phyloP scores from a whole-genome alignment of 2,329 filamentous ascomycete genomes.

The Fusarium tricinctum region DNA sequence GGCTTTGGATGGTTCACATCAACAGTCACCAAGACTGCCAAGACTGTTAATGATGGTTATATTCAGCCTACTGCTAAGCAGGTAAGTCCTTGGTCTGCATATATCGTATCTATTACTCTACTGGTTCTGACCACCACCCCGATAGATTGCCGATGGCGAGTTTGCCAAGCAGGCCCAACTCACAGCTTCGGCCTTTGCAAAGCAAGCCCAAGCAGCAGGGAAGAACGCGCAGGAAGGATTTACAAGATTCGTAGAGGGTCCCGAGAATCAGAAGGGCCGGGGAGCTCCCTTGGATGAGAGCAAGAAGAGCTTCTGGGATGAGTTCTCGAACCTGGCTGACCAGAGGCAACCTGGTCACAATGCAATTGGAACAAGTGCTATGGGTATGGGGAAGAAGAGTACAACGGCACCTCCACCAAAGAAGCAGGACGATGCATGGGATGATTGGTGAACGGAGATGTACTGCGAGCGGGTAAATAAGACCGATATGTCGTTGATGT shows the following conservation, averaged over 20 bases:
- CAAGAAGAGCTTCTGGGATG: conserved; percentile 93
- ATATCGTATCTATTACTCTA: conserved; percentile 4
- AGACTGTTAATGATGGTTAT: conserved; percentile 90
- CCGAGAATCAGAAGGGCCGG: conserved; percentile 56
- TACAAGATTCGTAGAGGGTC: conserved; percentile 88
- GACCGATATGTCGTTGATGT: conserved; percentile 32
- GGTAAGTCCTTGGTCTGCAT: conserved; percentile 62
- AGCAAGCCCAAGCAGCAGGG: conserved; percentile 77
- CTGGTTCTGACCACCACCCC: conserved; percentile 44
- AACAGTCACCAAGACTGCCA: conserved; percentile 90
- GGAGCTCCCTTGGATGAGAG: conserved; percentile 67
- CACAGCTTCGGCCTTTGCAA: conserved; percentile 75
- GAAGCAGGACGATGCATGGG: conserved; percentile 72
- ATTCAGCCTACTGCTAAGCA: conserved; percentile 93
- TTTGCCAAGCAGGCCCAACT: conserved; percentile 76
- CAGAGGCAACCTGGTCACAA: conserved; percentile 62
- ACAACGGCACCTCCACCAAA: conserved; percentile 51
- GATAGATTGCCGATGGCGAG: conserved; percentile 82
- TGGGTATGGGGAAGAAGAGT: conserved; percentile 66
- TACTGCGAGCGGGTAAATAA: conserved; percentile 12
- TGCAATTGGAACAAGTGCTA: conserved; percentile 71
- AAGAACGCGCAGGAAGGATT: conserved; percentile 83
- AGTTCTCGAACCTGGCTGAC: conserved; percentile 80
- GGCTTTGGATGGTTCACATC: conserved; percentile 95
- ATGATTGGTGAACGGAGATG: conserved; percentile 66